Evolutionary conservation across 257 asterid genomes (phyloP).

Genomic region (Solanum corneliomulleri): DNA sequence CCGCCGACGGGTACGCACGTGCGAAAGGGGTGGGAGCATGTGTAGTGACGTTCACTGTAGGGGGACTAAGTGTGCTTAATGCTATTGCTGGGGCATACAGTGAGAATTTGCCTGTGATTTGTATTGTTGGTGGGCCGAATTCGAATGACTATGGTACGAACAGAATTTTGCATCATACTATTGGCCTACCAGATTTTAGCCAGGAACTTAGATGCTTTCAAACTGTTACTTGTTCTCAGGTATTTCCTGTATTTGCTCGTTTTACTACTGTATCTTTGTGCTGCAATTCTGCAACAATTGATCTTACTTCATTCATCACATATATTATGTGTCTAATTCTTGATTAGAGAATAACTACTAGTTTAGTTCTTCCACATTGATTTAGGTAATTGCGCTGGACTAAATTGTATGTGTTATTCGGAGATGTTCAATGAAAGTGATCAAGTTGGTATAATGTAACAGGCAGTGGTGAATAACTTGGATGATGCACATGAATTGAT

Average conservation of each 20-base stretch:
- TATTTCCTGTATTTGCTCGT: neutral
- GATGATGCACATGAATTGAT: slow-evolving; percentile 16
- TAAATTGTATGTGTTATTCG: neutral
- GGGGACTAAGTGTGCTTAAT: slow-evolving; percentile 64
- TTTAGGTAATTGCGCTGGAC: neutral
- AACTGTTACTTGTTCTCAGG: slow-evolving; percentile 64
- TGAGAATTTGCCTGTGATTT: slow-evolving; percentile 66
- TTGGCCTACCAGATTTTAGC: slow-evolving; percentile 64
- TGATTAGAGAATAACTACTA: neutral
- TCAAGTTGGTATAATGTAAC: neutral
- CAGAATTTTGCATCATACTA: slow-evolving; percentile 23
- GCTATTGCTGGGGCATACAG: slow-evolving; percentile 85
- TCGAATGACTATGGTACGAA: slow-evolving; percentile 65
- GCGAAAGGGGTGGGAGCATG: slow-evolving; percentile 71
- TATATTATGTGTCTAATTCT: neutral
- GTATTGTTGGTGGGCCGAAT: slow-evolving; percentile 78
- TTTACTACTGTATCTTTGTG: neutral
- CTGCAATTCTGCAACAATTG: neutral
- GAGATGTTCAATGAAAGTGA: neutral
- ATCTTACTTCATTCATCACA: neutral
- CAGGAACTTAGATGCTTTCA: slow-evolving; percentile 73
- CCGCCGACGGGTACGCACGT: slow-evolving; percentile 73
- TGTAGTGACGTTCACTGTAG: slow-evolving; percentile 74
- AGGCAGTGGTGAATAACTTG: slow-evolving; percentile 20
- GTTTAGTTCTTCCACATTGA: neutral